A percentile compares a stretch with the other conserved stretches of the same genome.
These are phyloP conservation scores for Fusarium tricinctum DNA, from an alignment of 2,329 filamentous ascomycete genomes.

Conservation along the genomic window DNA sequence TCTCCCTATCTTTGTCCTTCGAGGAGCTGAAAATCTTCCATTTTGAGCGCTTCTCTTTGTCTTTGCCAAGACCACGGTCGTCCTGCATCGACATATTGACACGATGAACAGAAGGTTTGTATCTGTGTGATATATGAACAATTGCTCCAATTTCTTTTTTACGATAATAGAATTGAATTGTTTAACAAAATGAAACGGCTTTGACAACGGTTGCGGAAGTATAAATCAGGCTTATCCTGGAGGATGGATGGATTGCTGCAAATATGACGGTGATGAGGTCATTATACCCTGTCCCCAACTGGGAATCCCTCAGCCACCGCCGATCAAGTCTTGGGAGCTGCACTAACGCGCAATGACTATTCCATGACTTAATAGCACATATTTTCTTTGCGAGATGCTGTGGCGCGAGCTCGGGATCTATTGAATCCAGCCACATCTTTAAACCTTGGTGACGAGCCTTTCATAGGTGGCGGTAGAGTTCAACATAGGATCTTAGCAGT, in stretches of 20 bases:
- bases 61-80: conserved; percentile 19
- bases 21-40: conserved; percentile 48
- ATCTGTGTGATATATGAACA: fast-evolving
- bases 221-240: conserved; percentile 30
- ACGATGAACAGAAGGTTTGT: background rate
- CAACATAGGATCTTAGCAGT: background rate
- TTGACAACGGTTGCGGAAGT: conserved; percentile 2
- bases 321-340: conserved; percentile 24
- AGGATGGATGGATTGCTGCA: conserved; percentile 8
- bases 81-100: conserved; percentile 29
- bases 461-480: background rate
- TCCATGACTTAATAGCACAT: conserved; percentile 32
- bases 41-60: conserved; percentile 46
- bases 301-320: conserved; percentile 30
- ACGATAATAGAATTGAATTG: background rate
- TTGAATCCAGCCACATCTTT: conserved; percentile 13
- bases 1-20: conserved; percentile 38
- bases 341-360: conserved; percentile 41
- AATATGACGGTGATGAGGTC: conserved; percentile 38
- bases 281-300: conserved; percentile 24
- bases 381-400: background rate
- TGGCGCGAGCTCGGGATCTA: conserved; percentile 11
- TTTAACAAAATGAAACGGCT: background rate
- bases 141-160: background rate
- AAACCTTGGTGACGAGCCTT: conserved; percentile 10